Conservation (phyloP, 257 asterid species). For the Hygrophila difformis region DNA sequence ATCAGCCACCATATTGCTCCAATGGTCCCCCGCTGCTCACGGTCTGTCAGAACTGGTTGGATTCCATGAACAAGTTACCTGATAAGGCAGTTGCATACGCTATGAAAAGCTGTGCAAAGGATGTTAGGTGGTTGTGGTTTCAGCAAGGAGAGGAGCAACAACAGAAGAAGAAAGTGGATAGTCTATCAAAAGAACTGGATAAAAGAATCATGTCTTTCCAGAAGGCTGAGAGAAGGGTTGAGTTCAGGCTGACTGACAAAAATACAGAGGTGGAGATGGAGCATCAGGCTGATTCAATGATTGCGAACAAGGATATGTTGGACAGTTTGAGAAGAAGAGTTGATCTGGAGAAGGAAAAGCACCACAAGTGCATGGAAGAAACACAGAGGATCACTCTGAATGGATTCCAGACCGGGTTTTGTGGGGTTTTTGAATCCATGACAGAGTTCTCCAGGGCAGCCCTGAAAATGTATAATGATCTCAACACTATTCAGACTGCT, state of each 20-base stretch:
- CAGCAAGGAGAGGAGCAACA: conserved; percentile 83
- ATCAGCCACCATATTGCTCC: conserved; percentile 3
- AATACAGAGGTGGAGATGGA: conserved; percentile 30
- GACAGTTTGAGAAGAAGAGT: conserved; percentile 52
- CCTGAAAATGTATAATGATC: conserved; percentile 50
- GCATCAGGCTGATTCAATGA: conserved; percentile 30
- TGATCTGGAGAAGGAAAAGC: conserved; percentile 66
- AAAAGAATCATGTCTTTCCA: conserved; percentile 44
- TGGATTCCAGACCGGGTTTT: conserved; percentile 80
- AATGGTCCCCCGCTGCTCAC: conserved; percentile 42
- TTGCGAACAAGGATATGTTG: conserved; percentile 42
- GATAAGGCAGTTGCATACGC: conserved; percentile 53
- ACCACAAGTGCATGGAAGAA: conserved; percentile 54
- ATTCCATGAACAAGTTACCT: conserved; percentile 48
- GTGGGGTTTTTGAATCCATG: conserved; percentile 66
- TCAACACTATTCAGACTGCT: conserved; percentile 26
- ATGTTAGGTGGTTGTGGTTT: conserved; percentile 71
- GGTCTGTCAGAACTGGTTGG: conserved; percentile 58
- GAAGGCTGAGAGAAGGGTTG: conserved; percentile 47
- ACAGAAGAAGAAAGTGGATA: conserved; percentile 74
- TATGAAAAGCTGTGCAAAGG: conserved; percentile 60
- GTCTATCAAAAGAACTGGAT: conserved; percentile 65
- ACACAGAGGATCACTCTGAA: conserved; percentile 58
- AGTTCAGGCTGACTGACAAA: conserved; percentile 40
- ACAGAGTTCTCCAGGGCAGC: conserved; percentile 68